These are phyloP conservation scores for Saprolegnia diclina DNA, from an alignment of 352 stramenopile genomes.

Conservation along the genomic window DNA sequence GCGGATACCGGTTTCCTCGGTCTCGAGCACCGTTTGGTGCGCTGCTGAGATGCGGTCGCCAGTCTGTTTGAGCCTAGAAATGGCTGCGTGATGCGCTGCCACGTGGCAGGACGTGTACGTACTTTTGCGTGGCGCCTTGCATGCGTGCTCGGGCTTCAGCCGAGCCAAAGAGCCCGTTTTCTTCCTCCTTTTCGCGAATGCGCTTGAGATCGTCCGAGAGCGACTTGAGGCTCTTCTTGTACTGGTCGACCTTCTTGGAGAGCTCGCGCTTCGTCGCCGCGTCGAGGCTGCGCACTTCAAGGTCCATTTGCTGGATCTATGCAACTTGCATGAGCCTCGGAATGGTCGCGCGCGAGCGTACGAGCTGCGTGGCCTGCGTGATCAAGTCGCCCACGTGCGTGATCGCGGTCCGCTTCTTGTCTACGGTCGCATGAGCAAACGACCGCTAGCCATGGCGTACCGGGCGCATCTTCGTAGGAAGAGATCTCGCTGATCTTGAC, in stretches of 20 bases:
- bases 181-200: slow-evolving; percentile 78
- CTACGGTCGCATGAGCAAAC: slow-evolving; percentile 29
- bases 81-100: neutral
- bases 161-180: slow-evolving; percentile 75
- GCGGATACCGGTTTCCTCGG: slow-evolving; percentile 70
- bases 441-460: slow-evolving; percentile 29
- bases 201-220: slow-evolving; percentile 72
- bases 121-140: slow-evolving; percentile 79
- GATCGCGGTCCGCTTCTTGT: slow-evolving; percentile 84
- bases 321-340: neutral
- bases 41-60: slow-evolving; percentile 74
- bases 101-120: slow-evolving; percentile 6
- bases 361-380: slow-evolving; percentile 76
- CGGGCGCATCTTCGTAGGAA: slow-evolving; percentile 78
- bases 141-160: slow-evolving; percentile 69
- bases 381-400: slow-evolving; percentile 69
- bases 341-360: slow-evolving; percentile 29
- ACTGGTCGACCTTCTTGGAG: slow-evolving; percentile 85
- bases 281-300: slow-evolving; percentile 81
- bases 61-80: slow-evolving; percentile 73
- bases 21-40: slow-evolving; percentile 75
- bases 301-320: slow-evolving; percentile 85
- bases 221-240: slow-evolving; percentile 84
- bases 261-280: slow-evolving; percentile 71
- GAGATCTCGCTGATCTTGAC: slow-evolving; percentile 84